Percentiles rank a stretch among this genome's conserved stretches.
Conservation (phyloP, 2,329 filamentous ascomycete genomes). For the Calonectria ilicicola region DNA sequence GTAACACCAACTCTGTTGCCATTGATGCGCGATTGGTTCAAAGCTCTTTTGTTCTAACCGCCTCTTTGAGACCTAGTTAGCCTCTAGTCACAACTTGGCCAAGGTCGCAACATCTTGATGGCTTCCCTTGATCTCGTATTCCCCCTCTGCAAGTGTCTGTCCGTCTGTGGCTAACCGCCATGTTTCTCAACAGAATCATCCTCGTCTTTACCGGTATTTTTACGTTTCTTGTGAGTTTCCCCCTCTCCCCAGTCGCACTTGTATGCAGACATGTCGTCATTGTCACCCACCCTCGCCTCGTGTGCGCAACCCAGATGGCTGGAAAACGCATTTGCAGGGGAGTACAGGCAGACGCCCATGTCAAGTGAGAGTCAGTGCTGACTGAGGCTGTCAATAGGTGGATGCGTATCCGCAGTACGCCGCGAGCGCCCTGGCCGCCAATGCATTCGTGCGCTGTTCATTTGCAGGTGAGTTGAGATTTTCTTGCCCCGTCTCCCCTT, state of each 20-base stretch:
- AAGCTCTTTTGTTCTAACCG: constrained; percentile 18
- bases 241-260: neutral
- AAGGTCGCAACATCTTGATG: constrained; percentile 23
- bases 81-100: constrained; percentile 50
- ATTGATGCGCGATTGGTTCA: constrained; percentile 28
- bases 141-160: constrained; percentile 25
- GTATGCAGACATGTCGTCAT: constrained; percentile 21
- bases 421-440: constrained; percentile 84
- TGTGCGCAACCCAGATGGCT: constrained; percentile 31
- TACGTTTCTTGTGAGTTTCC: constrained; percentile 79
- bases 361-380: constrained; percentile 34
- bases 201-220: constrained; percentile 88
- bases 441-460: constrained; percentile 80
- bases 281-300: constrained; percentile 4
- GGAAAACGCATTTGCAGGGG: constrained; percentile 21
- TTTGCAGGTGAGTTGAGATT: constrained; percentile 71
- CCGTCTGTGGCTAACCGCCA: constrained; percentile 42
- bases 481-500: constrained; percentile 8
- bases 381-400: constrained; percentile 57
- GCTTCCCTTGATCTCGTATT: constrained; percentile 37
- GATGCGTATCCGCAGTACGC: constrained; percentile 83
- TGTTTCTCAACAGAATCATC: constrained; percentile 67
- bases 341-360: constrained; percentile 23
- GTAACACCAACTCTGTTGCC: constrained; percentile 8
- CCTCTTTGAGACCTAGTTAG: constrained; percentile 13